Base-by-base conservation (phyloP, 192 early-diverging fungal species). In the Backusella australiensis region DNA sequence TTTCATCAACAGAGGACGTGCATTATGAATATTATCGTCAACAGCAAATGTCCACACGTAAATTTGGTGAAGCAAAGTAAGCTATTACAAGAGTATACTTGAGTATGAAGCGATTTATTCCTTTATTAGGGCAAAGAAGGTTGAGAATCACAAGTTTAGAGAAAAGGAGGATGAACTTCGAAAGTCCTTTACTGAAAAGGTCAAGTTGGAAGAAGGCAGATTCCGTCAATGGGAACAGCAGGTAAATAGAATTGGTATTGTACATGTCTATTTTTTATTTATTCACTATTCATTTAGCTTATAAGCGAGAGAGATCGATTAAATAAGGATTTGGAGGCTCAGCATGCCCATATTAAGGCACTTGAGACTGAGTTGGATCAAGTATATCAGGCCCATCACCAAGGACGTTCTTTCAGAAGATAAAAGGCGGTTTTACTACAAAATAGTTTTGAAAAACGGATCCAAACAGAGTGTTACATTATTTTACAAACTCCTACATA, bases 221-320 rank as follows among this genome's bases (percentile, higher is more conserved):
- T 99, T 99, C 91, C 92, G 97, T 74, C 93, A 97, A 80, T 99
- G 98, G 98, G 98, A 99, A 84, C 97, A 99, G 83, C 86, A 90
- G 75, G 81, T 83, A 74, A 68, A 76, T 49, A 9, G 1, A 11
- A 38, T n/a, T 49, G 4, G 12, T 44, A 14, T 44, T 44, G 14
- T 44, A 14, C 12, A 3, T 11, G 42, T 3, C 32, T 39, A 12
- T 8, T 39, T 39, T 39, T 39, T 39, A 21, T 67, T 34, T 32
- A 32, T 14, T 1, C 1, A 17, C 2, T 19, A 15, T 34, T 19
- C 14, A 29, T 67, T 32, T 81, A 93, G 91, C 85, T 96, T 19
- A 97, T 99, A 87, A 92, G 93, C 71, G 98, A 99, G 83, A 91
- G 98, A 74, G 97, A 99, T 82, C 94, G 96, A 74, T 88, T 99